A percentile compares a stretch with the other conserved stretches of the same genome.
Evolutionary conservation across 352 stramenopile genomes (phyloP).

Genomic region (Globisporangium rhizosaccharum): DNA sequence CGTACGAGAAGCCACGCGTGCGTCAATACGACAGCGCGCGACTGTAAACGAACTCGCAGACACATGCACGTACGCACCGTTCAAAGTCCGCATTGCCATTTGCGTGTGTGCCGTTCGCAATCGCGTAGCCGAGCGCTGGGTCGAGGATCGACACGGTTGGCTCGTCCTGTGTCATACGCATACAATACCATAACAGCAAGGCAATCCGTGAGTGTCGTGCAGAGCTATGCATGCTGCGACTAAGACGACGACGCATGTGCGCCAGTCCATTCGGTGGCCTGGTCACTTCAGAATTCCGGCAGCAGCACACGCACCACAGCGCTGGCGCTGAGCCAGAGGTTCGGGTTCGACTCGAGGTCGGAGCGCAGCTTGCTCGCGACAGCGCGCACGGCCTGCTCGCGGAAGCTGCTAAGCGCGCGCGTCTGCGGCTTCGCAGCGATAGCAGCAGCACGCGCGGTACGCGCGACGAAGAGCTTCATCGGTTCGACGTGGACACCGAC

Average conservation of each 20-base stretch:
- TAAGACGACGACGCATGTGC: neutral
- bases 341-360: conserved; percentile 75
- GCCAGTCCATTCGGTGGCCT: neutral
- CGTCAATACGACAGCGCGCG: neutral
- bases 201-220: neutral
- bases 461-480: conserved; percentile 9
- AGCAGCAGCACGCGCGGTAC: conserved; percentile 2
- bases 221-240: neutral
- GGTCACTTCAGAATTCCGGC: neutral
- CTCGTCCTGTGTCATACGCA: conserved; percentile 45
- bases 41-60: neutral
- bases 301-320: conserved; percentile 49
- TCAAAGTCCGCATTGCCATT: conserved; percentile 42
- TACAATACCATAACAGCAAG: neutral
- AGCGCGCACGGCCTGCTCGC: conserved; percentile 55
- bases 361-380: conserved; percentile 51
- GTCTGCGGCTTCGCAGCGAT: neutral
- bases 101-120: conserved; percentile 23
- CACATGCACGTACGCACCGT: conserved; percentile 10
- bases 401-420: conserved; percentile 46
- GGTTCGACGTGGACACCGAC: neutral
- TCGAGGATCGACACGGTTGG: conserved; percentile 82
- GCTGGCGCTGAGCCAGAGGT: conserved; percentile 74
- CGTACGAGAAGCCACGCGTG: neutral
- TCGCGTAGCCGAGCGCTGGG: conserved; percentile 57